Percentiles rank a stretch among this genome's conserved stretches.
phyloP scores from a whole-genome alignment of 169 alveolate genomes.

The Eimeria falciformis region DNA sequence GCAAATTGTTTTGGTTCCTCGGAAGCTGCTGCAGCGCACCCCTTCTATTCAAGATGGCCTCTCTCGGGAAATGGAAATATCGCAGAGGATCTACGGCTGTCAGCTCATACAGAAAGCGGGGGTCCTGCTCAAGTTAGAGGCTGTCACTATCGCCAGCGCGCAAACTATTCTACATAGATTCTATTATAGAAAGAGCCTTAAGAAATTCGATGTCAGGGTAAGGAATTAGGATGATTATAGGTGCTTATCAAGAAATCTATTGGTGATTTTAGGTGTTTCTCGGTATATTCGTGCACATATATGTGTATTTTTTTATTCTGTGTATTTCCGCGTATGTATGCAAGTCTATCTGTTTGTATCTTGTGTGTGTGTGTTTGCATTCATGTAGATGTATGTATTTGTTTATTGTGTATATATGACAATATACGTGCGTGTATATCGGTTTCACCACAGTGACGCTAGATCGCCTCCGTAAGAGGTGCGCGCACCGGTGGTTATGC shows the following conservation, averaged over 20 bases:
- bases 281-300: neutral
- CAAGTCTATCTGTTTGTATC: too few species aligned
- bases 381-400: too few species aligned
- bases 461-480: too few species aligned
- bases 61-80: conserved; percentile 77
- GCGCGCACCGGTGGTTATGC: too few species aligned
- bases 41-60: conserved; percentile 84
- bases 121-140: conserved; percentile 88
- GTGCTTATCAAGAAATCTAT: neutral
- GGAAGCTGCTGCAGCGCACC: conserved; percentile 75
- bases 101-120: conserved; percentile 90
- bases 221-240: too few species aligned
- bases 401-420: too few species aligned
- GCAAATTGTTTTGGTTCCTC: conserved; percentile 70
- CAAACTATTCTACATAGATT: conserved; percentile 92
- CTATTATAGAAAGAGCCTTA: conserved; percentile 88
- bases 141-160: conserved; percentile 91
- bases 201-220: conserved; percentile 89
- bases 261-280: neutral
- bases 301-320: neutral
- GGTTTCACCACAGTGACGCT: too few species aligned
- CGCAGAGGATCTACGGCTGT: conserved; percentile 85
- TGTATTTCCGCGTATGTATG: neutral
- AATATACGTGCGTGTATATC: too few species aligned
- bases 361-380: too few species aligned